Evolutionary conservation across 257 asterid species (phyloP), one percentile per base, ranked within the genome.

Genomic region (Gentiana dahurica): DNA sequence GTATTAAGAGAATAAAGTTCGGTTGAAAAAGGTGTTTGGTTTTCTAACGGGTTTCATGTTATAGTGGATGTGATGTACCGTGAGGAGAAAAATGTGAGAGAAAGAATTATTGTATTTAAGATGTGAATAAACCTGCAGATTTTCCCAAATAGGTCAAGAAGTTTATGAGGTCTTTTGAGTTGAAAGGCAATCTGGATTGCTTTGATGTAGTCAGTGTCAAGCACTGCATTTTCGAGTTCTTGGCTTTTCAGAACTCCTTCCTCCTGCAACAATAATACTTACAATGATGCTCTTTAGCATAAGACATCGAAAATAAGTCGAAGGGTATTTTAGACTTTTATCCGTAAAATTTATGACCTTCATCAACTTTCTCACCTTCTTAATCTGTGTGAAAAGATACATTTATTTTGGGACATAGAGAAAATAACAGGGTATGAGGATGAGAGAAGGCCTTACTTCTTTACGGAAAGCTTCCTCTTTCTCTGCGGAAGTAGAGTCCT

Each of bases 131-230:
- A 88, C 98, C 98, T 79, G 98, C 79, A 75, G 67, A 91, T 73
- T 55, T 73, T 81, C 64, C 74, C 75, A 72, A 91, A 87, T 73
- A 89, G 61, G 65, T 81, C 83, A 24, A 83, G 74, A 34, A 87
- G 95, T 63, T 83, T 85, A 74, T 79, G 92, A 58, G 96, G 96
- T 63, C 83, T 82, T 51, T 84, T 95, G 66, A 91, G 98, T 75
- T 85, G 94, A 71, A 85, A 85, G 50, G 98, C 96, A 66, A 91
- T 84, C 65, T 75, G 92, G 69, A 87, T 69, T 15, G 98, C 98
- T 77, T 67, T 81, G 3, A 71, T 54, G 76, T 79, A 91, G 73
- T 91, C 89, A 9, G 85, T 80, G 71, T 85, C 95, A 58, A 71
- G 49, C 66, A 84, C 77, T 54, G 96, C 96, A 79, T 91, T 91